Percentiles rank a stretch among this genome's conserved stretches.
phyloP scores from a whole-genome alignment of 768 basidiomycete species.

The Termitomyces sp. region DNA sequence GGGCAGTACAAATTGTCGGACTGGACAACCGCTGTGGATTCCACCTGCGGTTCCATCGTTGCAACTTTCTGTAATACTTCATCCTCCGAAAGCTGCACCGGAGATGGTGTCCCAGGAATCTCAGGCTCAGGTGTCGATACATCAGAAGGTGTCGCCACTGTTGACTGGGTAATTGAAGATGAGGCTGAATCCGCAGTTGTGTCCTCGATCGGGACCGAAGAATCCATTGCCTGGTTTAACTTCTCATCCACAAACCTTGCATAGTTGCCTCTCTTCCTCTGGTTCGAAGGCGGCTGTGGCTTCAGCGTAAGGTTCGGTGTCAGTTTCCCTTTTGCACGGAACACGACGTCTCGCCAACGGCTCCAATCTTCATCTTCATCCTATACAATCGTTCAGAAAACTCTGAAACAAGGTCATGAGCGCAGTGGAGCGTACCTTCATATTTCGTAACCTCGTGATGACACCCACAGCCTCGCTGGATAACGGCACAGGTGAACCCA shows the following conservation, averaged over 20 bases:
- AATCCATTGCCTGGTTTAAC: constrained; percentile 14
- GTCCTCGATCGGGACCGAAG: not conserved
- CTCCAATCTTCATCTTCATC: constrained; percentile 89
- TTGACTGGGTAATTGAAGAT: constrained; percentile 3
- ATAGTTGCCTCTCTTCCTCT: constrained; percentile 53
- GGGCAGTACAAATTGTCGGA: constrained; percentile 64
- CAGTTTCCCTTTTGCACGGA: constrained; percentile 65
- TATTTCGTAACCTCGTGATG: constrained; percentile 75
- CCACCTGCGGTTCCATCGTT: constrained; percentile 30
- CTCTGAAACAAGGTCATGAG: not conserved
- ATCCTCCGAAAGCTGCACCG: constrained; percentile 36
- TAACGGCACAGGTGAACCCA: constrained; percentile 79
- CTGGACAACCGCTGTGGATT: constrained; percentile 29
- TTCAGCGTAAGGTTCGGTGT: constrained; percentile 38
- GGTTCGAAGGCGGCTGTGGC: constrained; percentile 56
- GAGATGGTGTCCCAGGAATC: constrained; percentile 9
- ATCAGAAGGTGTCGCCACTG: constrained; percentile 8
- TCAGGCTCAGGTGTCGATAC: constrained; percentile 13
- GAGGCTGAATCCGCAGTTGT: constrained; percentile 2
- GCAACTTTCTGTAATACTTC: constrained; percentile 44
- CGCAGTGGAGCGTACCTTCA: constrained; percentile 51
- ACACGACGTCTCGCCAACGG: constrained; percentile 82
- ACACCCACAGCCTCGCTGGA: constrained; percentile 71
- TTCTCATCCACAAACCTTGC: constrained; percentile 28
- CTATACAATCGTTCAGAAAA: constrained; percentile 24